Evolutionary conservation across 148 eudicot genomes (phyloP).

Genomic region (Diospyros kaki): DNA sequence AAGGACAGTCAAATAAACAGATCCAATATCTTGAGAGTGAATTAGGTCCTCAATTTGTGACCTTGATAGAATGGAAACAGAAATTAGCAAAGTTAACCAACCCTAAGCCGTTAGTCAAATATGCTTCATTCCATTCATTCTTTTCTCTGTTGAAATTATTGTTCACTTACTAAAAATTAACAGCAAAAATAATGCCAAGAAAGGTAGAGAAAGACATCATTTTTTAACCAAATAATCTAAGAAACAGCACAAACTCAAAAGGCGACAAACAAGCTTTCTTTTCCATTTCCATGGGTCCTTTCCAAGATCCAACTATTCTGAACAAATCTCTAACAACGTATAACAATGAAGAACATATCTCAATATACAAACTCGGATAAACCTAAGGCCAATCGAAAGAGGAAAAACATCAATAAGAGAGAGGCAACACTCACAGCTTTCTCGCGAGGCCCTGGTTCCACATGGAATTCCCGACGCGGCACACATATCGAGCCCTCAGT

Average conservation of each 20-base stretch:
- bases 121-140: background rate
- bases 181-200: background rate
- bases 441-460: constrained; percentile 78
- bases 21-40: background rate
- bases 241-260: too few species aligned
- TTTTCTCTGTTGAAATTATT: background rate
- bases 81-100: background rate
- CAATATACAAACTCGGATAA: background rate
- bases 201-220: background rate
- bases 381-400: background rate
- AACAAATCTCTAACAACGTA: background rate
- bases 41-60: background rate
- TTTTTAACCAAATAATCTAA: too few species aligned
- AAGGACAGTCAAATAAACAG: background rate
- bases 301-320: constrained; percentile 8
- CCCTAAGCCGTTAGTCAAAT: background rate
- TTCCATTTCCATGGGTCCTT: background rate
- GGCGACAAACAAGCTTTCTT: background rate
- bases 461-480: constrained; percentile 49
- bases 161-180: background rate
- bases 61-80: background rate
- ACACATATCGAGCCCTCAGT: constrained; percentile 30
- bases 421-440: constrained; percentile 59
- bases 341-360: too few species aligned
- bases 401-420: background rate